These are phyloP conservation scores for Cytospora piceae DNA, from an alignment of 2,329 filamentous ascomycete genomes.

Conservation along the genomic window DNA sequence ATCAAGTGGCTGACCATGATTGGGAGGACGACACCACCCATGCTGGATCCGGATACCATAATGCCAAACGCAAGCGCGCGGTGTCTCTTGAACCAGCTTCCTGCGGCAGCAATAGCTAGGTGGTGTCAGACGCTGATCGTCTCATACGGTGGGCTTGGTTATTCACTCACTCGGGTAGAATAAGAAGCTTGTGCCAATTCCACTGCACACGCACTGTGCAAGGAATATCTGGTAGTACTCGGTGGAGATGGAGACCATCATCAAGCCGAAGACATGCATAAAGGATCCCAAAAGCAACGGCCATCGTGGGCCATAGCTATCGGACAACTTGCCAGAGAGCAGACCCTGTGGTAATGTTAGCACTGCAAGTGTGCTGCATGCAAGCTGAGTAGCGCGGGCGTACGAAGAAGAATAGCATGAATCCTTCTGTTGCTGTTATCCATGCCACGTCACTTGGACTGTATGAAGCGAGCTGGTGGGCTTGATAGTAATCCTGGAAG, in stretches of 20 bases:
- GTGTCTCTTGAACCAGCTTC: slow-evolving; percentile 33
- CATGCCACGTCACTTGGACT: slow-evolving; percentile 52
- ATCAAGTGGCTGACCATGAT: slow-evolving; percentile 37
- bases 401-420: slow-evolving; percentile 35
- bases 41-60: slow-evolving; percentile 33
- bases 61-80: slow-evolving; percentile 36
- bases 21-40: slow-evolving; percentile 39
- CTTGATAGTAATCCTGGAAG: slow-evolving; percentile 56
- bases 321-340: slow-evolving; percentile 59
- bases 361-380: background rate
- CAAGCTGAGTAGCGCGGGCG: background rate
- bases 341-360: slow-evolving; percentile 44
- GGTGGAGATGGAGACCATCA: slow-evolving; percentile 53
- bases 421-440: slow-evolving; percentile 53
- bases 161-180: slow-evolving; percentile 18
- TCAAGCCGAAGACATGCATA: slow-evolving; percentile 55
- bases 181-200: slow-evolving; percentile 30
- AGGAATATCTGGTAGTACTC: slow-evolving; percentile 33
- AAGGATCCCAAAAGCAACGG: slow-evolving; percentile 51
- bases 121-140: slow-evolving; percentile 12
- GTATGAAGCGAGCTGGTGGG: slow-evolving; percentile 44
- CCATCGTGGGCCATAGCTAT: slow-evolving; percentile 58
- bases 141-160: background rate
- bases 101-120: background rate
- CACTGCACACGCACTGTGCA: slow-evolving; percentile 31